Base-by-base conservation (phyloP, 768 basidiomycete genomes). In the Lanmaoa rubissima region DNA sequence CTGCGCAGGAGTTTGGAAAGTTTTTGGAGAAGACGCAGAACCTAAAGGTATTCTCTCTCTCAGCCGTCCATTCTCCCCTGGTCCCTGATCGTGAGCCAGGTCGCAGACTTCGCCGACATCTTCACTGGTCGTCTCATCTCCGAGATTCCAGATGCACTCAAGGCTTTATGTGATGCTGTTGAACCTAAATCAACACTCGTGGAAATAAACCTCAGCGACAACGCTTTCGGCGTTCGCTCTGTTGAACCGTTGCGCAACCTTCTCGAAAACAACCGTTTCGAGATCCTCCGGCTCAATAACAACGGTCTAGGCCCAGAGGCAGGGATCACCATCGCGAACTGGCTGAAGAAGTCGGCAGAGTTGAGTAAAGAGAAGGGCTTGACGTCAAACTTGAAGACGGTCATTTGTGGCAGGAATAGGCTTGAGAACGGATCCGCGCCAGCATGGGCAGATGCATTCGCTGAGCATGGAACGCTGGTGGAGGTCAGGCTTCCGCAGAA, bases 401-500 rank as follows among this genome's bases (percentile, higher is more conserved):
- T 98, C 63, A 85, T 95, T 60, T 98, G 97, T 73, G 96, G 97
- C 16, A 85, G 96, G 55, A 99, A 98, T 74, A 83, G 97, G n/a
- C 78, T 98, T 38, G 94, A 98, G 76, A 86, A 94, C 63, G 94
- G 92, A 44, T 89, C 88, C 3, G 92, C 96, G 9, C 58, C 75
- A 0, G 80, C 81, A 7, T 98, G 92, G 90, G 93, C 92, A 1
- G 82, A 85, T 39, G 95, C 96, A 5, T 96, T 96, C 67, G 84
- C 85, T 1, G 90, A 84, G 38, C 94, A 97, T 67, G 86, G 83
- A 8, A 85, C 84, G 7, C 81, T 99, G 34, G 78, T 78, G 51
- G 92, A 97, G 61, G 88, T 98, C 32, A 82, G 90, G 55, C 88
- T 98, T 86, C 90, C 92, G n/a, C 95, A 98, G 78, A 98, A 99